These are phyloP conservation scores for Trichoderma sp. DNA, from an alignment of 2,329 filamentous ascomycete species.

Conservation along the genomic window DNA sequence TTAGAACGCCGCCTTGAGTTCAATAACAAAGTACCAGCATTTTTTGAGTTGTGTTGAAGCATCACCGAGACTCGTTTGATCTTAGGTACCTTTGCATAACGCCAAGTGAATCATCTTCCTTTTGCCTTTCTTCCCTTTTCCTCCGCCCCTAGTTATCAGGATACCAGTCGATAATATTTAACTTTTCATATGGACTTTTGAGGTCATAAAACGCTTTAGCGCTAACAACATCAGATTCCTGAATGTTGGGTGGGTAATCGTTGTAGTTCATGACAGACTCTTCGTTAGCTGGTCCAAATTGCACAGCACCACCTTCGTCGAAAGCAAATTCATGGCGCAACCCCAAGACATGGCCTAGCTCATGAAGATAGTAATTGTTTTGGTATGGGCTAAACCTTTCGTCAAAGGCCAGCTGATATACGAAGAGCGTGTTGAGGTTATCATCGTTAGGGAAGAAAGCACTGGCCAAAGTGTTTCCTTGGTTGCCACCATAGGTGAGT, in stretches of 20 bases:
- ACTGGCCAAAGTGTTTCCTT: background rate
- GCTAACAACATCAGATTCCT: background rate
- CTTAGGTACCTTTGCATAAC: background rate
- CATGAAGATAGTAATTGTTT: background rate
- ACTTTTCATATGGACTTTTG: background rate
- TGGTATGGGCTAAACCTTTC: background rate
- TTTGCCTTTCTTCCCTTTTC: background rate
- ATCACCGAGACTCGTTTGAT: background rate
- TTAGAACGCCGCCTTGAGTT: background rate
- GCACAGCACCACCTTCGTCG: background rate
- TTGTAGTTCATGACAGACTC: background rate
- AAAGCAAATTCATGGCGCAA: background rate
- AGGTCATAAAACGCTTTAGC: background rate
- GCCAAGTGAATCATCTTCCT: background rate
- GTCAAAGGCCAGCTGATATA: background rate
- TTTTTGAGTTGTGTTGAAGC: background rate
- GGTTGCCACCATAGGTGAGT: background rate
- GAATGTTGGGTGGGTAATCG: background rate
- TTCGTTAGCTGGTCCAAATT: background rate
- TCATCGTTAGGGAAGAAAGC: background rate
- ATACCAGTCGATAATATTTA: background rate
- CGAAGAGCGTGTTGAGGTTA: background rate
- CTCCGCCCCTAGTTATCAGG: background rate
- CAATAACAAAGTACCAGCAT: background rate
- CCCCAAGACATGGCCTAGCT: background rate